Evolutionary conservation across 148 eudicot genomes (phyloP), one percentile per base, ranked within the genome.

Genomic region (Cornus kousa): DNA sequence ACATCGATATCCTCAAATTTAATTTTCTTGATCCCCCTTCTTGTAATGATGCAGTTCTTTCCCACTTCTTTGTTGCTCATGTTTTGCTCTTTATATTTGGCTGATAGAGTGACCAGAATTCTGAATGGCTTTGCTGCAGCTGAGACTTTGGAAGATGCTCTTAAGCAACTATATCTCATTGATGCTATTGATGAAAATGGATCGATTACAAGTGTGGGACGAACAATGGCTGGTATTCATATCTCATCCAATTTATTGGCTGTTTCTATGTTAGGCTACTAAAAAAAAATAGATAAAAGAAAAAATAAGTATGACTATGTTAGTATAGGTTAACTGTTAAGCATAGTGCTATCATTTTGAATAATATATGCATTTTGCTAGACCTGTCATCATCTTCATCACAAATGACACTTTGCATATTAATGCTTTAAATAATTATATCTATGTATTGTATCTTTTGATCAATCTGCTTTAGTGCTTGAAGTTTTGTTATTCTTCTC

Each of bases 111-210:
- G 55, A 72, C 40, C 55, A 72, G 8, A 43, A 72, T 9, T 50
- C 55, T 70, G 9, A 67, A 35, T 81, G 71, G 35, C 50, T 79
- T 77, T 80, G 78, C 77, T 90, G 88, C 89, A 92, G 97, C 81
- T 80, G 97, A 89, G 86, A 83, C 99, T n/a, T 82, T 97, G 77
- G 92, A 89, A 69, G 97, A 94, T 90, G 99, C 99, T 78, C 86
- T 97, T 53, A 94, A 89, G 86, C 99, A 97, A 81, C 80, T 97
- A 72, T 97, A 89, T 87, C 92, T 97, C 59, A 91, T 94, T 86
- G 97, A 97, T 82, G 99, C 95, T 67, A 92, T 97, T n/a, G 92
- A 94, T 77, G 99, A 92, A 79, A 83, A 91, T 87, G 99, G 99
- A 79, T 78, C 84, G 35, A 88, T 94, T 70, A 91, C 99, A 20